These are phyloP conservation scores for Euphrasia confusa DNA, from an alignment of 257 asterid genomes.

Conservation along the genomic window DNA sequence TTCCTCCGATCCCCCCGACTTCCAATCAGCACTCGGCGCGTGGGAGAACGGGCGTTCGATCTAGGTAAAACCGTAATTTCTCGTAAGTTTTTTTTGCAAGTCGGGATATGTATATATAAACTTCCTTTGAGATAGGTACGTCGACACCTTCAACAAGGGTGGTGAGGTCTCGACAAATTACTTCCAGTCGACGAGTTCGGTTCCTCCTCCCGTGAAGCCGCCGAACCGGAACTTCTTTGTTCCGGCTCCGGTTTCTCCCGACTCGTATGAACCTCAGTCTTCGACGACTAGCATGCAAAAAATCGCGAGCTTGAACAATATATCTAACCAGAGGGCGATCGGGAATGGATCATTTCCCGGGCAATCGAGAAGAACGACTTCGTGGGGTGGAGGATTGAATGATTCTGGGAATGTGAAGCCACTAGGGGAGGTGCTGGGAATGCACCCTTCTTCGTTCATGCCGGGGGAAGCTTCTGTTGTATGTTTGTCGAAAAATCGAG, in stretches of 20 bases:
- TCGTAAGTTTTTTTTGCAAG: not conserved
- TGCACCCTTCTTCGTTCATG: conserved; percentile 22
- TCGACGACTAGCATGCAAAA: conserved; percentile 43
- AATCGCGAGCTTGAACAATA: conserved; percentile 66
- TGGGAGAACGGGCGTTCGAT: conserved; percentile 72
- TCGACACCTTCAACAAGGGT: conserved; percentile 61
- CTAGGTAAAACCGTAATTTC: conserved; percentile 54
- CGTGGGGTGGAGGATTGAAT: conserved; percentile 84
- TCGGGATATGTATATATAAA: too few relatives aligned
- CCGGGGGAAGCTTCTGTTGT: conserved; percentile 27
- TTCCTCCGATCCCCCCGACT: conserved; percentile 95
- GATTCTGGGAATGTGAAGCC: conserved; percentile 13
- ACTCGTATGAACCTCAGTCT: conserved; percentile 26
- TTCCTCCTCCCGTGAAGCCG: conserved; percentile 57
- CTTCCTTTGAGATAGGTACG: conserved; percentile 30
- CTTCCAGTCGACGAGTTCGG: conserved; percentile 68
- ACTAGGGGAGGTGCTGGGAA: not conserved
- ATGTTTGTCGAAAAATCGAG: conserved; percentile 32
- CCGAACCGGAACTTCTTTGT: conserved; percentile 72
- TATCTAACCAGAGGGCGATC: conserved; percentile 34
- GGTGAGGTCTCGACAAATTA: conserved; percentile 55
- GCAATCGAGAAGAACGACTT: conserved; percentile 67
- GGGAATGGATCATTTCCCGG: conserved; percentile 33
- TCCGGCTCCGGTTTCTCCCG: conserved; percentile 45
- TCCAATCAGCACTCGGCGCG: conserved; percentile 88